These are phyloP conservation scores for Betula pendula DNA, from an alignment of 306 rosid species.

Conservation along the genomic window DNA sequence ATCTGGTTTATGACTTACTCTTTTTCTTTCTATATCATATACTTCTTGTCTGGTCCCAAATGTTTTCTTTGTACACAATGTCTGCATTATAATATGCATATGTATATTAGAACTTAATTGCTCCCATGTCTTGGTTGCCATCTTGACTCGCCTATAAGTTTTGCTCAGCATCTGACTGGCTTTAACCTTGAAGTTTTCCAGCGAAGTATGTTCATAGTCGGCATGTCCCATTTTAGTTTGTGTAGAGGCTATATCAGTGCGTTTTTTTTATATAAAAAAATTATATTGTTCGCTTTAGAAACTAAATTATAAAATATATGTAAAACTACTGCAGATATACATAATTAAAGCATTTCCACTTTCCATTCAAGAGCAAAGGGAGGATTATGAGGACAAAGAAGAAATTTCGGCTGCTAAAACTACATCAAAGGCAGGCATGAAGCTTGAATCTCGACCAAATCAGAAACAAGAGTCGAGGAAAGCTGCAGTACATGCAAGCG, in stretches of 20 bases:
- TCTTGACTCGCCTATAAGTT: background rate
- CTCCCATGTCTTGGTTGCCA: background rate
- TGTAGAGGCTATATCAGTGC: background rate
- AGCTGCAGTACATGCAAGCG: conserved; percentile 18
- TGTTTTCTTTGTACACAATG: no score
- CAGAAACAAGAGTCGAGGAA: conserved; percentile 25
- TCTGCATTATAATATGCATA: background rate
- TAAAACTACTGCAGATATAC: conserved; percentile 46
- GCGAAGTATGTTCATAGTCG: background rate
- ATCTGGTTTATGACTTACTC: background rate
- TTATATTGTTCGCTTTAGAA: background rate
- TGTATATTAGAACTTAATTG: background rate
- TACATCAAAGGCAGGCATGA: conserved; percentile 23
- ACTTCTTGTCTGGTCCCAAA: no score
- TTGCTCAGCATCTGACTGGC: background rate
- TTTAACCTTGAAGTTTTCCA: background rate
- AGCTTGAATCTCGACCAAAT: conserved; percentile 12
- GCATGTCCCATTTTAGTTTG: background rate
- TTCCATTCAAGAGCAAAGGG: conserved; percentile 26
- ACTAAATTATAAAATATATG: conserved; percentile 5
- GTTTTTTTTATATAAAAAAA: background rate
- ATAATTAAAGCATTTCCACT: conserved; percentile 47
- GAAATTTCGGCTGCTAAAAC: conserved; percentile 8
- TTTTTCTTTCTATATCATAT: background rate
- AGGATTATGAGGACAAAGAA: conserved; percentile 23